Evolutionary conservation across 2,329 filamentous ascomycete genomes (phyloP).

Genomic region (Diaporthe batatas): DNA sequence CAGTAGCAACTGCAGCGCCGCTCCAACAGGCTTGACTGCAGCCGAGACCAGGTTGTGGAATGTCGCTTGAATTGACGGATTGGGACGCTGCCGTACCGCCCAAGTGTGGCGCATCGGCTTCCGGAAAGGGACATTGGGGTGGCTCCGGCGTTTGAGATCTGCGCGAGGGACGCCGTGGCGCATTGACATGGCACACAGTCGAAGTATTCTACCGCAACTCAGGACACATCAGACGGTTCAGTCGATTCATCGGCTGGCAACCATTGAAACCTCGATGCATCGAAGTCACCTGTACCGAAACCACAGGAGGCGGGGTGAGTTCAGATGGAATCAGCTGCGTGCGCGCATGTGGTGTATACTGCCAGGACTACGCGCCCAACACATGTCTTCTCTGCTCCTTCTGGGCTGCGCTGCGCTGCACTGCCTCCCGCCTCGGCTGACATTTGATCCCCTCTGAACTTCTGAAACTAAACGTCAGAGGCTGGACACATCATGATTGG

Average conservation of each 20-base stretch:
- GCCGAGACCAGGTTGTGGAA: neutral
- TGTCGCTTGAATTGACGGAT: constrained; percentile 29
- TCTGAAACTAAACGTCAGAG: constrained; percentile 34
- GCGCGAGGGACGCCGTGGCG: constrained; percentile 26
- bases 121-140: constrained; percentile 29
- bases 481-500: constrained; percentile 24
- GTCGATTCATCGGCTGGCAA: constrained; percentile 21
- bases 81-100: constrained; percentile 13
- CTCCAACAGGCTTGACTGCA: neutral
- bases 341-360: neutral
- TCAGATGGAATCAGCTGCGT: constrained; percentile 32
- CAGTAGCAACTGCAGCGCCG: constrained; percentile 11
- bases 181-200: constrained; percentile 25
- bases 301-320: constrained; percentile 31
- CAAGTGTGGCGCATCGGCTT: constrained; percentile 22
- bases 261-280: constrained; percentile 35
- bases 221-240: constrained; percentile 10
- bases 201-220: constrained; percentile 15
- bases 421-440: constrained; percentile 30
- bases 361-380: neutral
- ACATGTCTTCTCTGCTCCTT: neutral
- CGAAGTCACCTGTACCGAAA: constrained; percentile 26
- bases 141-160: constrained; percentile 30
- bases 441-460: constrained; percentile 16
- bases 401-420: neutral